phyloP scores from a whole-genome alignment of 1,139 yeast species.

The Yamadazyma pseudoaaseri region DNA sequence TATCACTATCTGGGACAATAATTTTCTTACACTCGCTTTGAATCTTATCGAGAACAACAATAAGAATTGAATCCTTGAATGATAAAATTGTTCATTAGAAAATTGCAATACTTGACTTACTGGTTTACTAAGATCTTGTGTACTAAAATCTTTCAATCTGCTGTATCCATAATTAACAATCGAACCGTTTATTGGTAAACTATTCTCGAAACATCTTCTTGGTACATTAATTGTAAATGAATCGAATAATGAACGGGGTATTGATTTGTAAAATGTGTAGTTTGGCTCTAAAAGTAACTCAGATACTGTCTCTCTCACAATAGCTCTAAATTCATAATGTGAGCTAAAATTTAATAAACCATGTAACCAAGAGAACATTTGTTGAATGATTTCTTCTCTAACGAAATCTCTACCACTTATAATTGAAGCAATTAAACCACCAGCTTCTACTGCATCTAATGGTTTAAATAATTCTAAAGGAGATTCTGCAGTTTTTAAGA shows the following conservation, averaged over 20 bases:
- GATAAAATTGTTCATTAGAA: constrained; percentile 13
- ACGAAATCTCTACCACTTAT: constrained; percentile 45
- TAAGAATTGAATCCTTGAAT: constrained; percentile 52
- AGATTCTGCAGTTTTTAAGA: constrained; percentile 21
- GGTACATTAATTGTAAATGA: constrained; percentile 16
- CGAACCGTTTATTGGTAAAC: constrained; percentile 28
- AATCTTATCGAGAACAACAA: constrained; percentile 57
- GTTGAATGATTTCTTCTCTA: constrained; percentile 45
- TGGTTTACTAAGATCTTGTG: constrained; percentile 16
- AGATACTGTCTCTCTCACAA: constrained; percentile 22
- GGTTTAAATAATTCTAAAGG: constrained; percentile 21
- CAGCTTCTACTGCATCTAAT: constrained; percentile 37
- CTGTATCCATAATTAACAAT: constrained; percentile 24
- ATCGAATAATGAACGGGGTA: constrained; percentile 23
- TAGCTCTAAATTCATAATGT: constrained; percentile 24
- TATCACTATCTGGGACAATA: constrained; percentile 45
- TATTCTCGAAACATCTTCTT: constrained; percentile 28
- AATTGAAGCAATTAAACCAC: constrained; percentile 59
- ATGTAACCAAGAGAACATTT: constrained; percentile 50
- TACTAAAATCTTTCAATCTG: constrained; percentile 13
- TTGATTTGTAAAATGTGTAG: constrained; percentile 22
- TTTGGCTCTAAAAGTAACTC: constrained; percentile 30
- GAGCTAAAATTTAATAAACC: constrained; percentile 33
- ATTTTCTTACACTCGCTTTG: constrained; percentile 48
- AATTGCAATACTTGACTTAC: constrained; percentile 14